These are phyloP conservation scores for Aspergillus campestris DNA, from an alignment of 495 filamentous ascomycete genomes.

Conservation along the genomic window DNA sequence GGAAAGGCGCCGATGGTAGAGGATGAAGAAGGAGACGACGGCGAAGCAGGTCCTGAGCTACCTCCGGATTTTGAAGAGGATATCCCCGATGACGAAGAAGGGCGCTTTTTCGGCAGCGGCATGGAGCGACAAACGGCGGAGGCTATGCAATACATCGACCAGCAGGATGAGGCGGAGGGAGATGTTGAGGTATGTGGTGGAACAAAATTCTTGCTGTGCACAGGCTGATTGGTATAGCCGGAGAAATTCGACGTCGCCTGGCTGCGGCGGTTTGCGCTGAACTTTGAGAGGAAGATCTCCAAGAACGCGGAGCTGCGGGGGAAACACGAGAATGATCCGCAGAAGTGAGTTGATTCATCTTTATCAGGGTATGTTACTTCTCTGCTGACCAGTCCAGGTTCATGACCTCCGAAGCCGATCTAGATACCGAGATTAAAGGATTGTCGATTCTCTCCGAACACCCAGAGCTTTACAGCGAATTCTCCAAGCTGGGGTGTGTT, in stretches of 20 bases:
- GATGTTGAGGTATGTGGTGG: constrained; percentile 33
- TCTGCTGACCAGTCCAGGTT: constrained; percentile 39
- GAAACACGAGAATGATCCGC: constrained; percentile 75
- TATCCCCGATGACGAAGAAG: constrained; percentile 74
- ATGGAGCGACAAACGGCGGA: constrained; percentile 71
- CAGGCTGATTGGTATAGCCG: constrained; percentile 25
- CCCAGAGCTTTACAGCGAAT: constrained; percentile 74
- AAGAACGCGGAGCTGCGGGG: constrained; percentile 90
- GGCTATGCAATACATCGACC: constrained; percentile 85
- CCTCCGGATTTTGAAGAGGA: constrained; percentile 58
- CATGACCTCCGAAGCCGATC: constrained; percentile 79
- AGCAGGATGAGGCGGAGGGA: constrained; percentile 52
- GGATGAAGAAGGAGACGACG: constrained; percentile 55
- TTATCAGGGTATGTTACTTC: background rate
- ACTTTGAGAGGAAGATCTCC: constrained; percentile 83
- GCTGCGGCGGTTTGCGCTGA: constrained; percentile 72
- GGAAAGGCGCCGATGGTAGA: constrained; percentile 50
- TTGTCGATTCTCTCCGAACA: constrained; percentile 84
- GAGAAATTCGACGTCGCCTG: constrained; percentile 80
- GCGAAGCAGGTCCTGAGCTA: constrained; percentile 57
- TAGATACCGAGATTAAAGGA: constrained; percentile 84
- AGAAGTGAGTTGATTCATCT: constrained; percentile 52
- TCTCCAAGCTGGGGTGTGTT: constrained; percentile 69
- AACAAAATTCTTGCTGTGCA: background rate
- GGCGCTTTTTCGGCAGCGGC: constrained; percentile 91